Percentiles rank a stretch among this genome's conserved stretches.
These are phyloP conservation scores for Polyporus tsugae DNA, from an alignment of 1,284 basidiomycete species.

Conservation along the genomic window DNA sequence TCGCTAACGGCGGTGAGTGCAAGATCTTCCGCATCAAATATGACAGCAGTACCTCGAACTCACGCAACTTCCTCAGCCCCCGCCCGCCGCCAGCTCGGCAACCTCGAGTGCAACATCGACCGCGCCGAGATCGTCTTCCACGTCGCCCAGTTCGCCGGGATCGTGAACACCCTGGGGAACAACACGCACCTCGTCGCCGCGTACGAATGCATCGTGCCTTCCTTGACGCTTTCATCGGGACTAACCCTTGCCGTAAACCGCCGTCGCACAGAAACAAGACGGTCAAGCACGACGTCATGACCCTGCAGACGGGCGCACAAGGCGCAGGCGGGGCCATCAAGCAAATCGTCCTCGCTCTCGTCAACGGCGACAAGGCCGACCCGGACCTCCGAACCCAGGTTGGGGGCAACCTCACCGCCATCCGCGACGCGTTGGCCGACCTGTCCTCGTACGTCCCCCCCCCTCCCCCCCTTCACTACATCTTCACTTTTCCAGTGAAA, in stretches of 20 bases:
- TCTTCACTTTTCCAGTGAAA: not conserved
- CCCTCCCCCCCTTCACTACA: not conserved
- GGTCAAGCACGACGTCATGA: slow-evolving; percentile 13
- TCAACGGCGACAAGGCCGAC: slow-evolving; percentile 20
- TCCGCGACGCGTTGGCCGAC: slow-evolving; percentile 17
- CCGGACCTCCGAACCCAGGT: slow-evolving; percentile 23
- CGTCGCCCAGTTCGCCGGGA: slow-evolving; percentile 27
- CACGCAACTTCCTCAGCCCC: slow-evolving; percentile 12
- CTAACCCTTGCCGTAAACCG: not conserved
- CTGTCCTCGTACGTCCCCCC: slow-evolving; percentile 22
- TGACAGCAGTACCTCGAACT: not conserved
- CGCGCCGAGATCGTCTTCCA: slow-evolving; percentile 35
- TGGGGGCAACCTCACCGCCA: slow-evolving; percentile 22
- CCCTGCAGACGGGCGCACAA: slow-evolving; percentile 19
- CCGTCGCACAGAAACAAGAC: slow-evolving; percentile 14
- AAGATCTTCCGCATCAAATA: not conserved
- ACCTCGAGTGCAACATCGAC: slow-evolving; percentile 38
- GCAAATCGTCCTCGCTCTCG: slow-evolving; percentile 21
- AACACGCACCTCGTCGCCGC: slow-evolving; percentile 20
- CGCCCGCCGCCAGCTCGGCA: slow-evolving; percentile 33
- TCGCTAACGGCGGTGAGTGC: slow-evolving; percentile 12
- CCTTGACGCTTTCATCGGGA: not conserved
- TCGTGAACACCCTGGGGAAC: slow-evolving; percentile 21
- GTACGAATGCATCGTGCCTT: slow-evolving; percentile 10
- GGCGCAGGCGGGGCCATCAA: slow-evolving; percentile 23